Base-by-base conservation (phyloP, 345 rosid species). In the Lepidium sativum region DNA sequence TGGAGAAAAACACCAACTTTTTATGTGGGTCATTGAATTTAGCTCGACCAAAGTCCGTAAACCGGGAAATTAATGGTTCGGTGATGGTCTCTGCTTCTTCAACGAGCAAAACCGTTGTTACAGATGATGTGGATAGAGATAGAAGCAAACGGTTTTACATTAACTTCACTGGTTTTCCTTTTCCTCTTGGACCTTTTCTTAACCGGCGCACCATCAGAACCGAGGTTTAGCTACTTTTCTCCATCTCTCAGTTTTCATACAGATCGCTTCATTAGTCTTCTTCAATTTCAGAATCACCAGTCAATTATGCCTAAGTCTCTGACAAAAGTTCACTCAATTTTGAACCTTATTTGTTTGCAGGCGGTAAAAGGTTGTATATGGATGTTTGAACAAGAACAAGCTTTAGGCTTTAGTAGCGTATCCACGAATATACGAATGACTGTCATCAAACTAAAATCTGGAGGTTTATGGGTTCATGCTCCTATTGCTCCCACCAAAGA, bases 401-500 rank as follows among this genome's bases (percentile, higher is more conserved):
- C 97, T 37, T 76, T 94, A 76, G 99, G 99, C 14, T 89, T 94
- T 84, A 94, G 97, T 80, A 89, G 97, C 12, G 96, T 94, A 41
- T 94, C 99, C 0, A 89, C 96, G 2, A 94, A 94, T 73, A 90
- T 86, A 56, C 78, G 99, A 16, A 94, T 94, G 99, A 90, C 99
- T 2, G 90, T 84, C 54, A 90, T 94, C 85, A 94, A 88, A 70
- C 87, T 94, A 29, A 89, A 89, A 80, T 90, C 97, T 42, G 97
- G 96, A 42, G 97, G 99, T n/a, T 72, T 90, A 69, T 90, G 99
- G 97, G 87, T 94, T 60, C 99, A 94, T 77, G 99, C 99, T 9
- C 97, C 99, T 38, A 82, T 92, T 75, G 98, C 98, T 73, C 97
- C 98, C n/a, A 89, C 98, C 32, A 74, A 82, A 84, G 98, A 92